Evolutionary conservation across 805 yeast genomes (phyloP).

Genomic region (Komagataella pseudopastoris): DNA sequence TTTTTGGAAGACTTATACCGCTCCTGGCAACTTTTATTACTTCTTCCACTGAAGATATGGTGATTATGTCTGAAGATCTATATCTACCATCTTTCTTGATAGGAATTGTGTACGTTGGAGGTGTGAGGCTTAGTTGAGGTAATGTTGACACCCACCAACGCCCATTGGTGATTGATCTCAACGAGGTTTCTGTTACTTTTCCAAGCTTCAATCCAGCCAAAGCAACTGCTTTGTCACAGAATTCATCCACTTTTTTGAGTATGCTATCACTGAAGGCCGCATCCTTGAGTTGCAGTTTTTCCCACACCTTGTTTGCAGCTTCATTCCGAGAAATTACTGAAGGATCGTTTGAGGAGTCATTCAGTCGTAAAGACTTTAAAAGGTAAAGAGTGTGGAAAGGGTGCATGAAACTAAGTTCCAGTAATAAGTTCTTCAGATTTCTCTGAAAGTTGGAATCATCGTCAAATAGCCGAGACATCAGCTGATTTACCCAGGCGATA

Average conservation of each 20-base stretch:
- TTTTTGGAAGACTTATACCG: constrained; percentile 84
- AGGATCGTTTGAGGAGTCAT: constrained; percentile 23
- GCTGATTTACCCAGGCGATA: constrained; percentile 73
- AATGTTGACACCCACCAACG: constrained; percentile 45
- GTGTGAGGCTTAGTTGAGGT: constrained; percentile 36
- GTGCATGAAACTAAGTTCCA: constrained; percentile 34
- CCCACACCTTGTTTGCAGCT: constrained; percentile 40
- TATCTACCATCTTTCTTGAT: constrained; percentile 32
- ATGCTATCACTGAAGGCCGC: constrained; percentile 14
- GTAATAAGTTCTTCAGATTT: constrained; percentile 32
- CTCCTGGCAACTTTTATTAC: constrained; percentile 52
- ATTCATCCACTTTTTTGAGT: constrained; percentile 29
- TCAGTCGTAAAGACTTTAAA: constrained; percentile 40
- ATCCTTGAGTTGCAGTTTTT: constrained; percentile 15
- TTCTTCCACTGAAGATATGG: constrained; percentile 29
- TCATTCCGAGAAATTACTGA: constrained; percentile 29
- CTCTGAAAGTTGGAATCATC: constrained; percentile 39
- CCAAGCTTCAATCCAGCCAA: constrained; percentile 34
- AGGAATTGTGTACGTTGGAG: constrained; percentile 45
- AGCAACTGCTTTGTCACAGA: constrained; percentile 36
- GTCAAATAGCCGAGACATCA: constrained; percentile 51
- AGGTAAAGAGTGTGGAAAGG: constrained; percentile 67
- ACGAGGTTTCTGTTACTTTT: constrained; percentile 17
- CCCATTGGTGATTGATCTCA: constrained; percentile 26
- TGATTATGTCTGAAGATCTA: constrained; percentile 7